These are phyloP conservation scores for Nicotiana otophora DNA, from an alignment of 257 asterid species.

Conservation along the genomic window DNA sequence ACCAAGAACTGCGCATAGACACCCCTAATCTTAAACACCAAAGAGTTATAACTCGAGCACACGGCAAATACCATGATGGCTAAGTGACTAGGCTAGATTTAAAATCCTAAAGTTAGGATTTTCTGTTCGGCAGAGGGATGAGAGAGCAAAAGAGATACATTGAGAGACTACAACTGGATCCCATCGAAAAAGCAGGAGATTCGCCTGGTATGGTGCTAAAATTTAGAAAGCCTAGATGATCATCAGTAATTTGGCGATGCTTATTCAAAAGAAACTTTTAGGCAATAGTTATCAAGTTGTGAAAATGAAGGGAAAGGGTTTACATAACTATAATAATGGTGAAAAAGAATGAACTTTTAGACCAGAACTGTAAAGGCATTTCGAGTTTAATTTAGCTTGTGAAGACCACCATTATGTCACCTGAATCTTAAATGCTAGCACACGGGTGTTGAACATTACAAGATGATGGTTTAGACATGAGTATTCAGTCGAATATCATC, in stretches of 20 bases:
- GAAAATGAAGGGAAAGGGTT: background rate
- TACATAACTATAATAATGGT: background rate
- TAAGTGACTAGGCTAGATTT: background rate
- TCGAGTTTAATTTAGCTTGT: background rate
- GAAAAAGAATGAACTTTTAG: background rate
- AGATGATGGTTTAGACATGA: background rate
- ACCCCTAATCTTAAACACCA: background rate
- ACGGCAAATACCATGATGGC: background rate
- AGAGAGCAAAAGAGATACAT: background rate
- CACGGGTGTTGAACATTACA: background rate
- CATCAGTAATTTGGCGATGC: background rate
- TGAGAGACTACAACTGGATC: background rate
- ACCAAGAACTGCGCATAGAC: background rate
- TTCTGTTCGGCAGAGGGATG: background rate
- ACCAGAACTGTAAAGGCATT: background rate
- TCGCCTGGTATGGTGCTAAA: background rate
- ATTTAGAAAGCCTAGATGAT: background rate
- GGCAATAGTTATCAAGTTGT: background rate
- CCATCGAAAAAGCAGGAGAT: background rate
- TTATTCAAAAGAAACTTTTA: background rate
- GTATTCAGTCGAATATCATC: background rate
- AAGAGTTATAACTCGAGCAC: background rate
- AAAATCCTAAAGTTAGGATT: background rate
- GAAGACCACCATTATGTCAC: background rate
- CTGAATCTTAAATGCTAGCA: background rate